Conservation (phyloP, 768 basidiomycete genomes). For the Lactifluus volemus region DNA sequence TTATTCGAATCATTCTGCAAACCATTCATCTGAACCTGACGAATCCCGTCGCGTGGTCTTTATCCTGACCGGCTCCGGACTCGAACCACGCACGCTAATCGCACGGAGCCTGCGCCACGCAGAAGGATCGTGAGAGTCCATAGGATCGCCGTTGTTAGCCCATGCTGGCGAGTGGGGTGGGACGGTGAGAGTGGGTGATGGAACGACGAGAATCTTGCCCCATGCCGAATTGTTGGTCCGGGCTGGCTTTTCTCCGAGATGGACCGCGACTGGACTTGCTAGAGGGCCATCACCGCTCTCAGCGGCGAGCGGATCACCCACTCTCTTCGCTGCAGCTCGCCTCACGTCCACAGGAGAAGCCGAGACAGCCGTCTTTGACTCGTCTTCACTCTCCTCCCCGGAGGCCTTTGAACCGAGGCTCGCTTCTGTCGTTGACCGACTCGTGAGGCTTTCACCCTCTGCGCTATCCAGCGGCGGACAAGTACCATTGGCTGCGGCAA, state of each 20-base stretch:
- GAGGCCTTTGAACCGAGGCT: background rate
- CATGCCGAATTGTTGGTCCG: background rate
- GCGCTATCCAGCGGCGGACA: background rate
- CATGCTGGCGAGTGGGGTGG: background rate
- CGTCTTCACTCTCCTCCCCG: background rate
- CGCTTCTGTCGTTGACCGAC: background rate
- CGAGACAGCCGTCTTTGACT: background rate
- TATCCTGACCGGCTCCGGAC: too few species aligned
- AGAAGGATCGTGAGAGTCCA: background rate
- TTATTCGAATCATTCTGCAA: background rate
- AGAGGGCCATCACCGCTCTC: too few species aligned
- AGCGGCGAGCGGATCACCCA: background rate
- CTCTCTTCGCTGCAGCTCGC: background rate
- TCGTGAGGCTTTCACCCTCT: background rate
- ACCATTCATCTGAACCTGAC: too few species aligned
- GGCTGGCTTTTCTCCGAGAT: background rate
- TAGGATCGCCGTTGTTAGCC: background rate
- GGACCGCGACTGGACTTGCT: background rate
- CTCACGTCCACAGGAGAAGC: slow-evolving; percentile 1
- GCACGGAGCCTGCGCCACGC: background rate
- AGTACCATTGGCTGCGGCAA: background rate
- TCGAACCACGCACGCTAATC: background rate
- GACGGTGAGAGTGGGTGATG: background rate
- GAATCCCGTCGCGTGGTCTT: background rate
- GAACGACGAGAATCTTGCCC: slow-evolving; percentile 11